Evolutionary conservation across 495 filamentous ascomycete species (phyloP), one percentile per base, ranked within the genome.

Genomic region (Podospora tetraspora): DNA sequence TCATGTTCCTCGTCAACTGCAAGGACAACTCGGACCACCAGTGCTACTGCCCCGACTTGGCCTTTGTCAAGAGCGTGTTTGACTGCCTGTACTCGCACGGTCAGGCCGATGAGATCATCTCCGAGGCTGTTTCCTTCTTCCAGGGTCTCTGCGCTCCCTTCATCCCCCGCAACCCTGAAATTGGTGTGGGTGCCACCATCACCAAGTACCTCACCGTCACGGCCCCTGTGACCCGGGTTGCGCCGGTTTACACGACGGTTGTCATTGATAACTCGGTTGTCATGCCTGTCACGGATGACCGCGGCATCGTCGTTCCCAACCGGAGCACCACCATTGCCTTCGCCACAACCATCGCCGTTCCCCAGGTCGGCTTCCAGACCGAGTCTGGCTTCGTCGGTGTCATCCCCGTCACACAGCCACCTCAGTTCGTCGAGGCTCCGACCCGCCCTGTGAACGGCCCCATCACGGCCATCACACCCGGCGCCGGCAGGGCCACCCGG

Each of bases 81-180:
- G 84, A 86, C 66, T 98, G 94, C 81, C 83, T 97, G 69, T 86
- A 88, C 71, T 84, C 93, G 69, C 90, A 92, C 85, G 89, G 90
- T 68, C 81, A 84, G 69, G 85, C 86, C 61, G 80, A 89, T 62
- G 74, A 78, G n/a, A 86, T 92, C 75, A 82, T 93, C 71, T 82
- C 87, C 63, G 79, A 86, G 67, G 92, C 91, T 64, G 83, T 95
- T 64, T 85, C 87, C 72, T 97, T 91, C 87, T 90, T 97, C 83
- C 88, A 92, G 73, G 95, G 94, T 76, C 91, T 98, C 79, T 98
- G 94, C 82, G 92, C 91, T 43, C 78, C 85, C 34, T 89, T 88
- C 77, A 84, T 93, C 22, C 81, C 84, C 57, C 67, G 83, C 69
- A 97, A 97, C 86, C 95, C 95, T 3, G 94, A 85, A 64, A 91